Evolutionary conservation across 2,329 filamentous ascomycete genomes (phyloP), one percentile per base, ranked within the genome.

Genomic region (Aspergillus sp.): DNA sequence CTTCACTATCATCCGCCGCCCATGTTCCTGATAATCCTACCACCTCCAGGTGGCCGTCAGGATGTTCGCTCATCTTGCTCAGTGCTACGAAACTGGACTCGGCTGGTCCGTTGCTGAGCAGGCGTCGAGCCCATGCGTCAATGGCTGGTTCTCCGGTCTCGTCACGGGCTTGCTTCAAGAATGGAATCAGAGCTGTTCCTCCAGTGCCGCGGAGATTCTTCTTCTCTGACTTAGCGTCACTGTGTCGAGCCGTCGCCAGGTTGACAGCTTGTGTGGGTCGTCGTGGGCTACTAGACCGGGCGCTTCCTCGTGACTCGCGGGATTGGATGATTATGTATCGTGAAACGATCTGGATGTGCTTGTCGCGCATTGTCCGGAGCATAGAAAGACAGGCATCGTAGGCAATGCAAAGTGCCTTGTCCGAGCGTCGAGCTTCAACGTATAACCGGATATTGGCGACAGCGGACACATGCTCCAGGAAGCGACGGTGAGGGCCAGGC

Each of bases 121-220:
- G 54, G 26, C 79, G 68, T 40, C 74, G 69, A 10, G 79, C 80
- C 81, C 81, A 84, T 1, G 73, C 72, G 56, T 83, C 80, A 39
- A 97, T 84, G 1, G 90, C 89, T 1, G 90, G 89, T 66, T 97
- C 91, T 11, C 88, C 88, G 1, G 93, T 98, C 74, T 98, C 93
- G 59, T 98, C 90, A 27, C 93, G 79, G 5, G 93, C 93, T 69
- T 98, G 93, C 69, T 97, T 96, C 48, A 98, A 73, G 68, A 98
- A 98, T 0, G 91, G 88, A 44, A 98, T 96, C 44, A 98, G 73
- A 0, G 90, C 88, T 0, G 93, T 97, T 11, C 93, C 93, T 10
- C 93, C 93, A 0, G 93, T 98, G 2, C 93, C 93, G 36, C 86
- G 88, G 27, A 95, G 77, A 40, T 85, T 85, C 53, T 77, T 78